Evolutionary conservation across 2,329 filamentous ascomycete genomes (phyloP).

Genomic region (Penicillium decumbens): DNA sequence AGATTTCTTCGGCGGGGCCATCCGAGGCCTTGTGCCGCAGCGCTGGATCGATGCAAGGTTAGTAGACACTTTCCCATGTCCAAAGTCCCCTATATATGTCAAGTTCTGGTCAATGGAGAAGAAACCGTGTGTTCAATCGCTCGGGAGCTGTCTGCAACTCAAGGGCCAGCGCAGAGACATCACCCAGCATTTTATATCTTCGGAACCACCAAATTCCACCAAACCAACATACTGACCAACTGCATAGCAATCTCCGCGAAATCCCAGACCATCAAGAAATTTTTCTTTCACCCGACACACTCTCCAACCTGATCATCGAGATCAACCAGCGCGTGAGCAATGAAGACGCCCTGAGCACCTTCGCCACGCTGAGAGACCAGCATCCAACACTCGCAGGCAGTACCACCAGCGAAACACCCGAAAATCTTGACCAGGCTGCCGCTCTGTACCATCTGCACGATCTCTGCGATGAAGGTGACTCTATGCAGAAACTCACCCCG

Average conservation of each 20-base stretch:
- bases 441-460: constrained; percentile 60
- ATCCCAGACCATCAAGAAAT: constrained; percentile 72
- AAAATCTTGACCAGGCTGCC: constrained; percentile 63
- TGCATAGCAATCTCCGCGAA: constrained; percentile 33
- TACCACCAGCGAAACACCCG: constrained; percentile 46
- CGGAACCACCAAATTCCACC: neutral
- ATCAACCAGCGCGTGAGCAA: constrained; percentile 71
- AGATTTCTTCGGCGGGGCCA: constrained; percentile 36
- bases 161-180: neutral
- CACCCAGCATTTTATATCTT: neutral
- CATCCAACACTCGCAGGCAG: constrained; percentile 30
- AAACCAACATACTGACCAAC: constrained; percentile 9
- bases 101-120: neutral
- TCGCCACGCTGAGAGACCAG: constrained; percentile 19
- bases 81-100: neutral
- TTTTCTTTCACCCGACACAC: constrained; percentile 76
- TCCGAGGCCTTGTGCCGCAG: constrained; percentile 31
- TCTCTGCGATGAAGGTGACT: constrained; percentile 61
- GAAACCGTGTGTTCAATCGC: neutral
- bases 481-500: constrained; percentile 63
- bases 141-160: neutral
- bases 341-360: constrained; percentile 24
- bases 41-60: constrained; percentile 39
- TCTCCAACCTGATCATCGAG: constrained; percentile 84
- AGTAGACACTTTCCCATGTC: constrained; percentile 6